phyloP scores from a whole-genome alignment of 2,329 filamentous ascomycete species.

The Pseudogymnoascus sp. region DNA sequence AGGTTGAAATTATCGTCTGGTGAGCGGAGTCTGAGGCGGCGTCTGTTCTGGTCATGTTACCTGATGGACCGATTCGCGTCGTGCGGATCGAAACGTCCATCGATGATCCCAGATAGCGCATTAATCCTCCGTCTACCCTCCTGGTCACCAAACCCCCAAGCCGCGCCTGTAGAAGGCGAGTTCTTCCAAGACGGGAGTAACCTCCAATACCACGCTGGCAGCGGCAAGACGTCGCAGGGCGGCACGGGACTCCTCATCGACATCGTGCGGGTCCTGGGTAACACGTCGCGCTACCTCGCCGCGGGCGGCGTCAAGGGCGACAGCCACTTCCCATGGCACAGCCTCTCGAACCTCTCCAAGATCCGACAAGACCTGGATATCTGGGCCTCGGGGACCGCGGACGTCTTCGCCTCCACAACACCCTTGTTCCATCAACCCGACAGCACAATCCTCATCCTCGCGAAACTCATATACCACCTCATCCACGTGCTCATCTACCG shows the following conservation, averaged over 20 bases:
- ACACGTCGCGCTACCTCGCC: slow-evolving; percentile 75
- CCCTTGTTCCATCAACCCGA: slow-evolving; percentile 69
- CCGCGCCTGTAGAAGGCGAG: slow-evolving; percentile 40
- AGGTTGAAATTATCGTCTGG: slow-evolving; percentile 52
- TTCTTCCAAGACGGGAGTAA: slow-evolving; percentile 56
- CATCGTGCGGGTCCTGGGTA: slow-evolving; percentile 72
- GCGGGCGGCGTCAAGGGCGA: slow-evolving; percentile 82
- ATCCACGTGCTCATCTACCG: slow-evolving; percentile 82
- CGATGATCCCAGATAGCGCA: slow-evolving; percentile 68
- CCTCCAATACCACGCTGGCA: slow-evolving; percentile 60
- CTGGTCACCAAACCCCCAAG: slow-evolving; percentile 46
- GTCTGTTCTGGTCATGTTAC: slow-evolving; percentile 87
- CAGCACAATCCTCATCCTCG: slow-evolving; percentile 68
- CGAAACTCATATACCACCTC: slow-evolving; percentile 80
- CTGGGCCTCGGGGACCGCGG: slow-evolving; percentile 75
- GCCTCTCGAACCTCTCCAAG: slow-evolving; percentile 74
- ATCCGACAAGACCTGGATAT: slow-evolving; percentile 78
- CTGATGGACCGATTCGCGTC: slow-evolving; percentile 76
- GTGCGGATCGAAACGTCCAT: slow-evolving; percentile 73
- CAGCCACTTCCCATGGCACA: slow-evolving; percentile 86
- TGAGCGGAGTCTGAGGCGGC: slow-evolving; percentile 67
- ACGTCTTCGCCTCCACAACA: slow-evolving; percentile 68
- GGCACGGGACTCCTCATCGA: slow-evolving; percentile 76
- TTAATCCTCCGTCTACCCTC: slow-evolving; percentile 68
- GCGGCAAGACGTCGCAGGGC: slow-evolving; percentile 62